Conservation (phyloP, 208 protist genomes). For the Leptomonas pyrrhocoris region DNA sequence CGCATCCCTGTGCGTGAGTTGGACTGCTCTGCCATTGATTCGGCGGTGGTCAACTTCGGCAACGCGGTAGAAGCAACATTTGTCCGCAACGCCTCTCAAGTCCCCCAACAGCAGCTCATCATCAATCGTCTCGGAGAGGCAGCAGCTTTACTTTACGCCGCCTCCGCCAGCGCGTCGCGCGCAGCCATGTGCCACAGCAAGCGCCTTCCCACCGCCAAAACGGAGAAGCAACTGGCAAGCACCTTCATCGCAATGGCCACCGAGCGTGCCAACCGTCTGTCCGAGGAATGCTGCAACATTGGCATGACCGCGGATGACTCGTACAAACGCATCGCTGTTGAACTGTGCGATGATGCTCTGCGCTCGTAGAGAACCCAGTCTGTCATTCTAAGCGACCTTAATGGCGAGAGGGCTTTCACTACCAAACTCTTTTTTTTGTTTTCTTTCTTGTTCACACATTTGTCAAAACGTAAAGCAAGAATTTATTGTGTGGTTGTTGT, state of each 20-base stretch:
- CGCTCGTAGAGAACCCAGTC: constrained; percentile 24
- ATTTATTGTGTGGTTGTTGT: too few species aligned
- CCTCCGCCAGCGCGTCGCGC: constrained; percentile 81
- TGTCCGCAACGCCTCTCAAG: constrained; percentile 71
- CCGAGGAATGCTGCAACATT: constrained; percentile 69
- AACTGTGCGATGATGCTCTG: constrained; percentile 75
- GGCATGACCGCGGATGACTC: constrained; percentile 84
- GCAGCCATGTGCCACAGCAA: constrained; percentile 75
- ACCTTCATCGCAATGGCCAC: constrained; percentile 70
- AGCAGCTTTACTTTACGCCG: constrained; percentile 75
- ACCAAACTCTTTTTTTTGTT: background rate
- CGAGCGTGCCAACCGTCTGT: constrained; percentile 50
- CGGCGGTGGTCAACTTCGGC: constrained; percentile 79
- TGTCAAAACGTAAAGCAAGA: too few species aligned
- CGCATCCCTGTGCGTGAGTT: constrained; percentile 73
- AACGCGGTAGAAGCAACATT: constrained; percentile 81
- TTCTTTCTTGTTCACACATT: background rate
- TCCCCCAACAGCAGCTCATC: constrained; percentile 76
- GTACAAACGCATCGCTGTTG: constrained; percentile 83
- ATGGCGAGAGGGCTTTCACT: background rate
- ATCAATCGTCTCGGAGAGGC: constrained; percentile 85
- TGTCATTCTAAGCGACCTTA: background rate
- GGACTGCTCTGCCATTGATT: constrained; percentile 70
- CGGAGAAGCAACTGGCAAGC: constrained; percentile 70
- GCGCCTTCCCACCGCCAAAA: constrained; percentile 63